phyloP scores from a whole-genome alignment of 257 asterid genomes.

The Catharanthus roseus region DNA sequence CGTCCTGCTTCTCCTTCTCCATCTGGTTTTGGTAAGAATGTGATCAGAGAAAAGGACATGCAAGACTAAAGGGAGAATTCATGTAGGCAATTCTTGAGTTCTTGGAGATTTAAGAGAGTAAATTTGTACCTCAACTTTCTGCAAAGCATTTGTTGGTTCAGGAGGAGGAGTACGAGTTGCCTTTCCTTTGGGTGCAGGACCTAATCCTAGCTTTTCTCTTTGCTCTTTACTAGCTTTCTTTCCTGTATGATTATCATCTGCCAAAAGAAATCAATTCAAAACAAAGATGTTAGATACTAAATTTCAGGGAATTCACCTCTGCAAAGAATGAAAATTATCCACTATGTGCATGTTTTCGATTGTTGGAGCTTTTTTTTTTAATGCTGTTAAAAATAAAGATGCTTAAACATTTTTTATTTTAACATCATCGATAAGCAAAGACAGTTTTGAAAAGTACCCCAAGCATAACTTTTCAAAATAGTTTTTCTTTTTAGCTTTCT shows the following conservation, averaged over 20 bases:
- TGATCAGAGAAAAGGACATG: not conserved
- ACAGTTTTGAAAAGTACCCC: no score
- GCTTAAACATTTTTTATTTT: no score
- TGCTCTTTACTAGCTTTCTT: slow-evolving; percentile 47
- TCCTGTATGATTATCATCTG: slow-evolving; percentile 52
- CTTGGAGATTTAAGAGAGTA: not conserved
- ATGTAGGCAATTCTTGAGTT: not conserved
- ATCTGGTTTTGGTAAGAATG: slow-evolving; percentile 23
- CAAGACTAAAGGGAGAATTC: not conserved
- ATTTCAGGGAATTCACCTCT: not conserved
- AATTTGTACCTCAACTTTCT: slow-evolving; percentile 64
- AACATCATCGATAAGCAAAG: no score
- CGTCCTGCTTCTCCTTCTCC: slow-evolving; percentile 91
- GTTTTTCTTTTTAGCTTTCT: no score
- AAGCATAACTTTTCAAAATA: no score
- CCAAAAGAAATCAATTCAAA: slow-evolving; percentile 6
- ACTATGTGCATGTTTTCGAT: no score
- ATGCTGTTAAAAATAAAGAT: no score
- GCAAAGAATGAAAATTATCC: not conserved
- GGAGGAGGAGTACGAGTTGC: slow-evolving; percentile 51
- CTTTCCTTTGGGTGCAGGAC: slow-evolving; percentile 34
- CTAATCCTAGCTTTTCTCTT: slow-evolving; percentile 71
- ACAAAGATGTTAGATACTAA: not conserved
- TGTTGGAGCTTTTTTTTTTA: no score
- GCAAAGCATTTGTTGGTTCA: slow-evolving; percentile 68